Percentiles rank a stretch among this genome's conserved stretches.
Evolutionary conservation across 225 moss, liverwort and hornwort species (phyloP).

Genomic region (Physcomitrellopsis africana): DNA sequence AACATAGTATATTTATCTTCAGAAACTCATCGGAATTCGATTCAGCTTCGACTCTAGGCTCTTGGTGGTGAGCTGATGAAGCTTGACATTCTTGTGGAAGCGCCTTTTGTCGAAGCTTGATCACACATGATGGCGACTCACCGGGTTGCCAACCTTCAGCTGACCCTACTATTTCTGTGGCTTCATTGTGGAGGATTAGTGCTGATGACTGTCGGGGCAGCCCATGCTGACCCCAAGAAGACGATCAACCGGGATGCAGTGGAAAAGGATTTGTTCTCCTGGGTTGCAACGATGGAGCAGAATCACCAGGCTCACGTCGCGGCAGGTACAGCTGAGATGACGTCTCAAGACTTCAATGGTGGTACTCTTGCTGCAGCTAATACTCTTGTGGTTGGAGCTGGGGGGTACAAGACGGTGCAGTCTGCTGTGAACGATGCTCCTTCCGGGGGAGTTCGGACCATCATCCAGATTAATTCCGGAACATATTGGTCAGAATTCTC

Average conservation of each 20-base stretch:
- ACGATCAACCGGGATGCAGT: conserved; percentile 32
- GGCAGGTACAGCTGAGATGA: background rate
- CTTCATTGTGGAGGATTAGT: background rate
- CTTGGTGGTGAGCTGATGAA: too few species aligned
- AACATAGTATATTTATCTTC: too few species aligned
- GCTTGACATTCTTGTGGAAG: too few species aligned
- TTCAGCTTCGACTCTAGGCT: too few species aligned
- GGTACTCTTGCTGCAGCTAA: background rate
- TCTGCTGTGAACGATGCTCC: conserved; percentile 44
- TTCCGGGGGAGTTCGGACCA: conserved; percentile 25
- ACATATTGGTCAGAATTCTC: conserved; percentile 14
- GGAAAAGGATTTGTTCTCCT: conserved; percentile 31
- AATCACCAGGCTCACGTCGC: background rate
- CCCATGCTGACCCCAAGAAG: conserved; percentile 8
- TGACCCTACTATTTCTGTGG: background rate
- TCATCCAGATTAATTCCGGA: conserved; percentile 42
- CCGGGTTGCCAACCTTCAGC: background rate
- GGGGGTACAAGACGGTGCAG: conserved; percentile 41
- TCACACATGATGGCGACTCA: too few species aligned
- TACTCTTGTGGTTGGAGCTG: conserved; percentile 33
- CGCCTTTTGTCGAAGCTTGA: too few species aligned
- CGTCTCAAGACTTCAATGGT: background rate
- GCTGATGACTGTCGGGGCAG: background rate
- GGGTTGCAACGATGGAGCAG: conserved; percentile 34
- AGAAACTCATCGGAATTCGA: too few species aligned